phyloP scores from a whole-genome alignment of 2,329 filamentous ascomycete genomes.

The Botrytis fabae region DNA sequence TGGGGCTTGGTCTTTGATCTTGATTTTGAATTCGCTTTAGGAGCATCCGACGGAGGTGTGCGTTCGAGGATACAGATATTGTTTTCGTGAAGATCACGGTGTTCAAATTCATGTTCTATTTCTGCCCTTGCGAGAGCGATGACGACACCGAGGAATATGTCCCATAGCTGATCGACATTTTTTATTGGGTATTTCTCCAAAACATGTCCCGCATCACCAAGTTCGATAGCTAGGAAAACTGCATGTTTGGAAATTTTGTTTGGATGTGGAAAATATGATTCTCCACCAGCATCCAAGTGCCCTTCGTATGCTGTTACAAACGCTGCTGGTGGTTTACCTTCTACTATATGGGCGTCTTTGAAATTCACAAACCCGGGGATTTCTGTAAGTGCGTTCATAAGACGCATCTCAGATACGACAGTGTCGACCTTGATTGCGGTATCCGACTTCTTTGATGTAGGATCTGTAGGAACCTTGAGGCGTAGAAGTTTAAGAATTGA shows the following conservation, averaged over 20 bases:
- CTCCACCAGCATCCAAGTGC: constrained; percentile 38
- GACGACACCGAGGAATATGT: constrained; percentile 61
- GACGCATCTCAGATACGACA: constrained; percentile 59
- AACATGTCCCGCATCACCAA: constrained; percentile 62
- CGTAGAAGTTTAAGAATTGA: constrained; percentile 67
- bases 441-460: constrained; percentile 26
- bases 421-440: constrained; percentile 44
- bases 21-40: neutral
- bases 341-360: constrained; percentile 62
- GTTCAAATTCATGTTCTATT: constrained; percentile 60
- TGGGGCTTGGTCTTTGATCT: constrained; percentile 8
- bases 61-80: constrained; percentile 56
- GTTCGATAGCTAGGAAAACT: constrained; percentile 60
- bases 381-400: constrained; percentile 64
- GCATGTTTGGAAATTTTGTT: constrained; percentile 59
- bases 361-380: constrained; percentile 66
- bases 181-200: constrained; percentile 58
- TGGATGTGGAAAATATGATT: constrained; percentile 60
- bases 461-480: constrained; percentile 43
- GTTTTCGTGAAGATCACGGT: constrained; percentile 65
- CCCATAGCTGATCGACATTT: constrained; percentile 57
- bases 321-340: constrained; percentile 54
- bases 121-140: constrained; percentile 62
- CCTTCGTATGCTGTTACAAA: constrained; percentile 54
- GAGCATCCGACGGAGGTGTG: neutral